Evolutionary conservation across 2,329 filamentous ascomycete genomes (phyloP).

Genomic region (Albifimbria verrucaria): DNA sequence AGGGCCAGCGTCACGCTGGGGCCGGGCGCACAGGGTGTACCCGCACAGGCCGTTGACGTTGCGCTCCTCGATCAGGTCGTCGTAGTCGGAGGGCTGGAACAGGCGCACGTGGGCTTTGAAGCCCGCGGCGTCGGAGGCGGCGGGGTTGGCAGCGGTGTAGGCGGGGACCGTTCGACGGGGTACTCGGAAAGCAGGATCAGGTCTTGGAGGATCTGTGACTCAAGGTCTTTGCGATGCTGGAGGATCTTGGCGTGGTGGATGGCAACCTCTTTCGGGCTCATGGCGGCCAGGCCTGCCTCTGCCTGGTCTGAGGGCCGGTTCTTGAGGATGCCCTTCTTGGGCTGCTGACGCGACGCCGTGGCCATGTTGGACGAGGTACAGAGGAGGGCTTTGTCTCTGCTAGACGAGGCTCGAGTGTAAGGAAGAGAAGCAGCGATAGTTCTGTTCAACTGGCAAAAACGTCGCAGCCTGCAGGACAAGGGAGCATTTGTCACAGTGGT

Average conservation of each 20-base stretch:
- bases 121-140: conserved; percentile 55
- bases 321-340: conserved; percentile 58
- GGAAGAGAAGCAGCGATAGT: too few species aligned
- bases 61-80: conserved; percentile 83
- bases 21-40: conserved; percentile 72
- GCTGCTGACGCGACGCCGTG: conserved; percentile 24
- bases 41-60: conserved; percentile 81
- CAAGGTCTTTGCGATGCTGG: conserved; percentile 76
- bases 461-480: too few species aligned
- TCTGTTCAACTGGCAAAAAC: too few species aligned
- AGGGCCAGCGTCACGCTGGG: conserved; percentile 53
- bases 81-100: conserved; percentile 87
- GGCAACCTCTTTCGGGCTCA: conserved; percentile 59
- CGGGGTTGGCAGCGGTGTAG: conserved; percentile 43
- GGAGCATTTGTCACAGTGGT: too few species aligned
- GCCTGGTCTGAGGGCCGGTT: conserved; percentile 32
- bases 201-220: conserved; percentile 68
- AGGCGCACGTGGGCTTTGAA: conserved; percentile 66
- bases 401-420: too few species aligned
- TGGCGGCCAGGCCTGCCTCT: conserved; percentile 17
- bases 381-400: not conserved
- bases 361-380: conserved; percentile 18
- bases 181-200: conserved; percentile 69
- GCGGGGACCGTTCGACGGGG: conserved; percentile 34
- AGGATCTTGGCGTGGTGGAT: conserved; percentile 79